Conservation (phyloP, 2,329 filamentous ascomycete species). For the Claviceps quebecensis region DNA sequence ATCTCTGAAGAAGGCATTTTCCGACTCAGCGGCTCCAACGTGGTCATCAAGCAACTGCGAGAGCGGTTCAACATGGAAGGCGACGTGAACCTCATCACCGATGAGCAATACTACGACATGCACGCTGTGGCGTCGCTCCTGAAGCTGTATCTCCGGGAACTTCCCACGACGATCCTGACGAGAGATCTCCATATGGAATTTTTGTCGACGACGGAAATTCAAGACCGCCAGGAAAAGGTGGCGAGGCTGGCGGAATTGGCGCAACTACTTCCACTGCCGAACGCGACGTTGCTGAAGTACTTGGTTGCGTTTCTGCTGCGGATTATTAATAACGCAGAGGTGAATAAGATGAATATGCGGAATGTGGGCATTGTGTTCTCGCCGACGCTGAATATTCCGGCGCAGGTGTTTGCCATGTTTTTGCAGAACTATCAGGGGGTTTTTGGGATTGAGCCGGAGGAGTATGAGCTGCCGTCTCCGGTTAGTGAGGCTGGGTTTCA, state of each 20-base stretch:
- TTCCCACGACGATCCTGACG: conserved; percentile 83
- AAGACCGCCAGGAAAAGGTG: conserved; percentile 63
- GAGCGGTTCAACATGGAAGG: conserved; percentile 91
- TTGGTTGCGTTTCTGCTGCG: conserved; percentile 79
- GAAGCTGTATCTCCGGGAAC: conserved; percentile 84
- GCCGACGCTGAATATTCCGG: conserved; percentile 89
- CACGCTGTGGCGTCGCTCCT: conserved; percentile 89
- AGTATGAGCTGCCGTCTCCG: conserved; percentile 42
- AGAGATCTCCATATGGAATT: conserved; percentile 85
- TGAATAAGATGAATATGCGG: conserved; percentile 96
- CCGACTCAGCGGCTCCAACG: conserved; percentile 88
- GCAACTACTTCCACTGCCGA: conserved; percentile 63
- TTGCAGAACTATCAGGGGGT: conserved; percentile 80
- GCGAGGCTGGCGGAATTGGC: conserved; percentile 63
- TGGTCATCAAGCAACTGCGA: conserved; percentile 78
- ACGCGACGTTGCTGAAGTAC: conserved; percentile 69
- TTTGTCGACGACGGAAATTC: conserved; percentile 66
- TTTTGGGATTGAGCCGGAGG: conserved; percentile 58
- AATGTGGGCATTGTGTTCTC: conserved; percentile 98
- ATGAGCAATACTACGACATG: conserved; percentile 82
- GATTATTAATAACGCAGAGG: conserved; percentile 77
- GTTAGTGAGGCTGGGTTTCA: conserved; percentile 24
- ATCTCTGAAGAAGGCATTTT: conserved; percentile 88
- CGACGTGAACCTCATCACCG: conserved; percentile 73
- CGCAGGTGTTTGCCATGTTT: conserved; percentile 86